Evolutionary conservation across 176 grass and related monocot species (phyloP).

Genomic region (Rhynchospora tenuis): DNA sequence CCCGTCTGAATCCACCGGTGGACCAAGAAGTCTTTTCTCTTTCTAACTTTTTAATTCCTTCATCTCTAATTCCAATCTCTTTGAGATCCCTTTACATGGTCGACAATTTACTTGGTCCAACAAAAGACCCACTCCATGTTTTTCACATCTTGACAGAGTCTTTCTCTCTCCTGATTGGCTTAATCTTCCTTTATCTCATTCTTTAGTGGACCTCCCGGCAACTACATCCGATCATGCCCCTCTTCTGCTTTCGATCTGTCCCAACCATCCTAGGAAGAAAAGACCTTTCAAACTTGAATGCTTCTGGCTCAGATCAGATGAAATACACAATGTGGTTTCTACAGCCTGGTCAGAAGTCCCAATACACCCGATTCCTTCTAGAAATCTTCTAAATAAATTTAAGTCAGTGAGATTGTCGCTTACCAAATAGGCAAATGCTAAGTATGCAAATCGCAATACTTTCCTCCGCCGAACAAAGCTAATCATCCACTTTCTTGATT

Average conservation of each 20-base stretch:
- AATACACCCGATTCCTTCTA: background rate
- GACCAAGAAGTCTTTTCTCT: background rate
- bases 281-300: too few relatives aligned
- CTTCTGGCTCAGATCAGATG: background rate
- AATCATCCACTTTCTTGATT: background rate
- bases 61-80: too few relatives aligned
- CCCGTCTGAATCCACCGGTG: background rate
- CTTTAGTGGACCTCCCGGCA: too few relatives aligned
- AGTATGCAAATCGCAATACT: background rate
- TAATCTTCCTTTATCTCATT: too few relatives aligned
- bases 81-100: too few relatives aligned
- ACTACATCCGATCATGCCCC: too few relatives aligned
- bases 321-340: background rate
- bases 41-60: background rate
- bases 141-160: too few relatives aligned
- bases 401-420: background rate
- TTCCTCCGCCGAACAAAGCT: background rate
- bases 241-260: too few relatives aligned
- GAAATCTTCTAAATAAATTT: background rate
- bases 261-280: too few relatives aligned
- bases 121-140: too few relatives aligned
- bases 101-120: too few relatives aligned
- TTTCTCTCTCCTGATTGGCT: too few relatives aligned
- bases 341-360: background rate
- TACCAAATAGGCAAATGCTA: background rate